A percentile compares a stretch with the other conserved stretches of the same genome.
phyloP scores from a whole-genome alignment of 2,329 filamentous ascomycete genomes.

The Nannizzia gypsea region DNA sequence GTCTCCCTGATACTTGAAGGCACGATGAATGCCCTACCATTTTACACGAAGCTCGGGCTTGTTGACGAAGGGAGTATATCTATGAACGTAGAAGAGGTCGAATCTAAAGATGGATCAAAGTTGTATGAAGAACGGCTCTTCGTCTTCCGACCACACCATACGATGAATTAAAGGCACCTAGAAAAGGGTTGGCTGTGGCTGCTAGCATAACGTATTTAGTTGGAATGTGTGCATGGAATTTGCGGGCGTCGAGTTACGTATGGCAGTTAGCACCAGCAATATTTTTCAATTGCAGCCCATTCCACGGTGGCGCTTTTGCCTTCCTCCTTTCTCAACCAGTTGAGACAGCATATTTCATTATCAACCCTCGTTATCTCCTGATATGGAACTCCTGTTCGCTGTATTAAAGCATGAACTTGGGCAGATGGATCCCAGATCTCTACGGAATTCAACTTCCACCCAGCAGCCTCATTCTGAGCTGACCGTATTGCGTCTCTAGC shows the following conservation, averaged over 20 bases:
- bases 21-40: conserved; percentile 9
- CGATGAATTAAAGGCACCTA: neutral
- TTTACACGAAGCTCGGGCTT: conserved; percentile 14
- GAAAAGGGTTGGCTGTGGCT: neutral
- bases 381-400: conserved; percentile 13
- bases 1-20: conserved; percentile 11
- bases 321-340: conserved; percentile 25
- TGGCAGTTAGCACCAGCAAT: neutral
- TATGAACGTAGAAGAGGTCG: conserved; percentile 11
- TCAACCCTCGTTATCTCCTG: neutral
- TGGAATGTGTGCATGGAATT: too few species aligned
- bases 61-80: conserved; percentile 9
- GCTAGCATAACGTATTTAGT: neutral
- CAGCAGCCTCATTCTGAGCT: conserved; percentile 17
- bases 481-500: conserved; percentile 15
- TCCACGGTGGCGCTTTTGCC: conserved; percentile 22
- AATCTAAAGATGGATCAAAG: conserved; percentile 6
- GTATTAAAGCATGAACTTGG: conserved; percentile 9
- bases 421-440: conserved; percentile 17
- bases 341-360: neutral
- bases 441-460: conserved; percentile 16
- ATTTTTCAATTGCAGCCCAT: neutral
- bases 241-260: too few species aligned
- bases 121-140: conserved; percentile 14
- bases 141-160: conserved; percentile 8